Evolutionary conservation across 257 asterid species (phyloP).

Genomic region (Thymus quinquecostatus): DNA sequence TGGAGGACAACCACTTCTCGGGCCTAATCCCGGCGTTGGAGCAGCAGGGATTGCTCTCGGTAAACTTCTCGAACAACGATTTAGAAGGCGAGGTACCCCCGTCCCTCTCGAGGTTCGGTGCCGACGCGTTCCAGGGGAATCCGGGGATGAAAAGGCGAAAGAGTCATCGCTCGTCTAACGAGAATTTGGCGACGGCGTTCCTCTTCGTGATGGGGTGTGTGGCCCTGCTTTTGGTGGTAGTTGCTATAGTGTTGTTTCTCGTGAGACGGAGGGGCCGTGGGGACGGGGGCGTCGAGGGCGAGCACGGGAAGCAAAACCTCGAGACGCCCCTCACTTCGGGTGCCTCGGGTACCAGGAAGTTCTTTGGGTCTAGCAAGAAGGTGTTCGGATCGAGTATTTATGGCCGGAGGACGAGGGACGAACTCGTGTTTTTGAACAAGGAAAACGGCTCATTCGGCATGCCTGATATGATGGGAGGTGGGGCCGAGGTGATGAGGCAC

Average conservation of each 20-base stretch:
- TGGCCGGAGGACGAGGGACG: slow-evolving; percentile 23
- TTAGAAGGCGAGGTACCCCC: slow-evolving; percentile 64
- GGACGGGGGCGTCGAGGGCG: not conserved
- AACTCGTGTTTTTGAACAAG: slow-evolving; percentile 45
- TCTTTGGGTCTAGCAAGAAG: slow-evolving; percentile 23
- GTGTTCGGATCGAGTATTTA: slow-evolving; percentile 36
- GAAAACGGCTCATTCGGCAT: slow-evolving; percentile 64
- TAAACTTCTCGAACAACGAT: slow-evolving; percentile 59
- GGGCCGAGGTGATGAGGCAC: slow-evolving; percentile 67
- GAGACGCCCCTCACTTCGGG: slow-evolving; percentile 17
- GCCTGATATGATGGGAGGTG: slow-evolving; percentile 71
- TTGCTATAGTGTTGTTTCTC: slow-evolving; percentile 19
- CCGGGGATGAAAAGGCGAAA: slow-evolving; percentile 31
- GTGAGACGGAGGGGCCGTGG: slow-evolving; percentile 27
- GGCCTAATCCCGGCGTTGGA: slow-evolving; percentile 59
- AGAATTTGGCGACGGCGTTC: not conserved
- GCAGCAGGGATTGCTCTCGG: slow-evolving; percentile 41
- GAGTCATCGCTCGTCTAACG: not conserved
- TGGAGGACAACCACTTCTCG: slow-evolving; percentile 63
- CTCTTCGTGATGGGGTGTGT: slow-evolving; percentile 26
- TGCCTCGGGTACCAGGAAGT: slow-evolving; percentile 26
- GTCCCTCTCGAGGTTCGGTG: slow-evolving; percentile 38
- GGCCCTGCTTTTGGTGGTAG: slow-evolving; percentile 30
- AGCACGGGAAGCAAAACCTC: not conserved
- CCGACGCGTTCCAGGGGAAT: slow-evolving; percentile 51